Evolutionary conservation across 2,329 filamentous ascomycete genomes (phyloP).

Genomic region (Arthrinium phaeospermum): DNA sequence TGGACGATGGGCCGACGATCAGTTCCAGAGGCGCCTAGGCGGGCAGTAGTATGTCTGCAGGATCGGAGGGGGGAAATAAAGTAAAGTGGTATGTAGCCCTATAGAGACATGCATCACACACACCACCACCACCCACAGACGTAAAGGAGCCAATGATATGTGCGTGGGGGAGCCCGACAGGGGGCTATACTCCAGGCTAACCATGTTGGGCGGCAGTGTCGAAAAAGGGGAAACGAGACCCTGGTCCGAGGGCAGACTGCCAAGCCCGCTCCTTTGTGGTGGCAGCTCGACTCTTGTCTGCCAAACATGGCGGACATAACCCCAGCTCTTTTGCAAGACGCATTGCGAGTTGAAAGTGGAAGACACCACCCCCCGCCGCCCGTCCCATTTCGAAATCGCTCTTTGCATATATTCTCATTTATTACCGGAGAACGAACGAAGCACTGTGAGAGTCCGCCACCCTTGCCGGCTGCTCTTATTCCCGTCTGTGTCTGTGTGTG

Average conservation of each 20-base stretch:
- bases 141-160: not conserved
- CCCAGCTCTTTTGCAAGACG: not conserved
- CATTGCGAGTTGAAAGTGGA: not conserved
- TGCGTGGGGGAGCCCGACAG: not conserved
- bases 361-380: not conserved
- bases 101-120: not conserved
- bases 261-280: constrained; percentile 8
- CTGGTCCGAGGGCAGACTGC: not conserved
- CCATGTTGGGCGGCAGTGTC: not conserved
- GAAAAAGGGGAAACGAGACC: not conserved
- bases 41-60: not conserved
- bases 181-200: not conserved
- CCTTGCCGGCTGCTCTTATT: not conserved
- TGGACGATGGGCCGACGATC: not conserved
- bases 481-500: not conserved
- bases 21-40: not conserved
- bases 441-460: not conserved
- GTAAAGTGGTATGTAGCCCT: not conserved
- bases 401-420: not conserved
- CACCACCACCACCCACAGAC: not conserved
- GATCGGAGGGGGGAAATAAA: not conserved
- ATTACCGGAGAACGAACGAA: not conserved
- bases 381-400: not conserved
- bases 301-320: not conserved
- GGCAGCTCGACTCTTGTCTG: not conserved